A percentile compares a stretch with the other conserved stretches of the same genome.
phyloP scores from a whole-genome alignment of 768 basidiomycete genomes.

The Hygrophoropsis aurantiaca region DNA sequence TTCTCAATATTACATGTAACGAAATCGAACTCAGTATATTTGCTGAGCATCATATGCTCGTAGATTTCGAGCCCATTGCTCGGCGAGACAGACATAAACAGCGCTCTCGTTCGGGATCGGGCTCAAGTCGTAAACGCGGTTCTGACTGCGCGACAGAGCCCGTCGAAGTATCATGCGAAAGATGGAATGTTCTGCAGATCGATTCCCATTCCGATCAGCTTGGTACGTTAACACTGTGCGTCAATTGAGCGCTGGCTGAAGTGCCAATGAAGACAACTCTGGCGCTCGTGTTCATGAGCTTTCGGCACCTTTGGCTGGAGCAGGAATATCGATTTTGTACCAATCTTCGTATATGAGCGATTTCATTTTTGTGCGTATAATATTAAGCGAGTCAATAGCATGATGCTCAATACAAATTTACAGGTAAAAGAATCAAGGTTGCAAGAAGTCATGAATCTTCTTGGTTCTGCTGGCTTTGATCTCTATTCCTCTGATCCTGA shows the following conservation, averaged over 20 bases:
- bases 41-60: slow-evolving; percentile 55
- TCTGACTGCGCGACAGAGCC: slow-evolving; percentile 34
- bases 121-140: slow-evolving; percentile 23
- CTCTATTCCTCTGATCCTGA: slow-evolving; percentile 52
- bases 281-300: slow-evolving; percentile 75
- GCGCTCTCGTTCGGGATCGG: slow-evolving; percentile 42
- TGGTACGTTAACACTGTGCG: slow-evolving; percentile 40
- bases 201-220: slow-evolving; percentile 75
- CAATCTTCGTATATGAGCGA: slow-evolving; percentile 83
- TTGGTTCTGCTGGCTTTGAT: slow-evolving; percentile 64
- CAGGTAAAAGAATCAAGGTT: slow-evolving; percentile 71
- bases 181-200: slow-evolving; percentile 79
- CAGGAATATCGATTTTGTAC: slow-evolving; percentile 80
- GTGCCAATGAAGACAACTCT: slow-evolving; percentile 49
- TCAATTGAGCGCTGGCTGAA: slow-evolving; percentile 5
- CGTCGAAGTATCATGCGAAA: slow-evolving; percentile 70
- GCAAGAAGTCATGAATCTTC: slow-evolving; percentile 58
- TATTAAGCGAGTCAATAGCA: background rate
- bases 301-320: slow-evolving; percentile 72
- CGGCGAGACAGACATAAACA: slow-evolving; percentile 52
- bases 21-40: slow-evolving; percentile 78
- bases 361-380: slow-evolving; percentile 67
- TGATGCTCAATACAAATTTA: slow-evolving; percentile 4
- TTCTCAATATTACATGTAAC: slow-evolving; percentile 77
- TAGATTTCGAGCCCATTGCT: slow-evolving; percentile 63